Conservation (phyloP, 2,329 filamentous ascomycete species). For the Xylariaceae sp. region DNA sequence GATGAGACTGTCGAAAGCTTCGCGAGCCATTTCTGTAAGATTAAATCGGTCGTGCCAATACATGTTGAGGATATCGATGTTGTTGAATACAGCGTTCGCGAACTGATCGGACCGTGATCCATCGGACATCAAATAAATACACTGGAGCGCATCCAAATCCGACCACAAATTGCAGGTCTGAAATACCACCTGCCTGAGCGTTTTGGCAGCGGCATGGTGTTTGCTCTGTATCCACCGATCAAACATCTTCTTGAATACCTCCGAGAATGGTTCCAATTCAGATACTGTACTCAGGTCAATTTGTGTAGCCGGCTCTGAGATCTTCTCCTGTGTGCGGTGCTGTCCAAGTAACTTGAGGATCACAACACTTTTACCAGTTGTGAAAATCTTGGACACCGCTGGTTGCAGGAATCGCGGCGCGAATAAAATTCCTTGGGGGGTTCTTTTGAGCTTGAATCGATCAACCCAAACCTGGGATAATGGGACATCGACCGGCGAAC, state of each 20-base stretch:
- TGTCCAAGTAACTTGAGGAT: conserved; percentile 71
- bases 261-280: conserved; percentile 63
- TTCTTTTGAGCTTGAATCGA: conserved; percentile 63
- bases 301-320: conserved; percentile 47
- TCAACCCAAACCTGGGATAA: conserved; percentile 69
- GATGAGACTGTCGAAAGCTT: conserved; percentile 58
- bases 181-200: conserved; percentile 64
- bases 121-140: conserved; percentile 73
- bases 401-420: conserved; percentile 72
- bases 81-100: conserved; percentile 66
- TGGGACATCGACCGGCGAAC: conserved; percentile 53
- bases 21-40: conserved; percentile 72
- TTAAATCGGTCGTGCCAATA: conserved; percentile 79
- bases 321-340: conserved; percentile 37
- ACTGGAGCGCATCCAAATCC: conserved; percentile 62
- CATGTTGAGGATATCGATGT: conserved; percentile 58
- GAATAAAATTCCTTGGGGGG: conserved; percentile 56
- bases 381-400: conserved; percentile 70
- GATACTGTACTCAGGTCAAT: conserved; percentile 53
- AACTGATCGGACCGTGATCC: conserved; percentile 64
- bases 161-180: conserved; percentile 62
- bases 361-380: conserved; percentile 81
- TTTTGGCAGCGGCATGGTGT: conserved; percentile 63
- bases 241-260: conserved; percentile 69
- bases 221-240: conserved; percentile 72